These are phyloP conservation scores for Dendrobium nobile DNA, from an alignment of 106 monocot genomes.

Conservation along the genomic window DNA sequence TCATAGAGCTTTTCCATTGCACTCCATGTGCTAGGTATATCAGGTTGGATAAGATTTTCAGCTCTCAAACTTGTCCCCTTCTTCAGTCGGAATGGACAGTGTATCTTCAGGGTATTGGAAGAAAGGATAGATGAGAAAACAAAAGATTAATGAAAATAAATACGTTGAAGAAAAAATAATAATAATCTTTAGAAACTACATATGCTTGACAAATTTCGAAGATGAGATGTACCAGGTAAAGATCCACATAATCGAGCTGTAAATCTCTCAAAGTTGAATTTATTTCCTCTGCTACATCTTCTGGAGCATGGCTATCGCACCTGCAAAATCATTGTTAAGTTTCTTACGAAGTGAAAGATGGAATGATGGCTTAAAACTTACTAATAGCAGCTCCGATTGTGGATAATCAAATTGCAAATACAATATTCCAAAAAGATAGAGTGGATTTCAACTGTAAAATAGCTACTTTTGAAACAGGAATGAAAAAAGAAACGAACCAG, in stretches of 20 bases:
- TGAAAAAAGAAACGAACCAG: slow-evolving; percentile 24
- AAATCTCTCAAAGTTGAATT: slow-evolving; percentile 41
- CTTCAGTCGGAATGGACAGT: slow-evolving; percentile 53
- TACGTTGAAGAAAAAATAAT: background rate
- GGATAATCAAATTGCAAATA: background rate
- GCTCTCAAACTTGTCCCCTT: slow-evolving; percentile 34
- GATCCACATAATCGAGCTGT: slow-evolving; percentile 68
- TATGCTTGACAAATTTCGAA: background rate
- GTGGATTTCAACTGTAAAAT: background rate
- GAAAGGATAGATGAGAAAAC: background rate
- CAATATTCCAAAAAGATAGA: background rate
- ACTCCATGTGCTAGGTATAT: slow-evolving; percentile 65
- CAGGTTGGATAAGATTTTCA: slow-evolving; percentile 39
- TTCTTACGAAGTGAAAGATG: background rate
- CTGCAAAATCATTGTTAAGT: slow-evolving; percentile 17
- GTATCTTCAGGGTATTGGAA: slow-evolving; percentile 26
- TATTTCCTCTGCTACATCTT: slow-evolving; percentile 56
- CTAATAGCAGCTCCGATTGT: background rate
- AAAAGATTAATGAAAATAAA: background rate
- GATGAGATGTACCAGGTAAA: slow-evolving; percentile 38
- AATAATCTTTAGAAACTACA: background rate
- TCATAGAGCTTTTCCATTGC: slow-evolving; percentile 64
- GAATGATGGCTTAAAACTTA: no score
- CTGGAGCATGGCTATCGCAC: slow-evolving; percentile 63
- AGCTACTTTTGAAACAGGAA: background rate